Percentiles rank a stretch among this genome's conserved stretches.
phyloP scores from a whole-genome alignment of 495 filamentous ascomycete species.

The Neurospora sp. region DNA sequence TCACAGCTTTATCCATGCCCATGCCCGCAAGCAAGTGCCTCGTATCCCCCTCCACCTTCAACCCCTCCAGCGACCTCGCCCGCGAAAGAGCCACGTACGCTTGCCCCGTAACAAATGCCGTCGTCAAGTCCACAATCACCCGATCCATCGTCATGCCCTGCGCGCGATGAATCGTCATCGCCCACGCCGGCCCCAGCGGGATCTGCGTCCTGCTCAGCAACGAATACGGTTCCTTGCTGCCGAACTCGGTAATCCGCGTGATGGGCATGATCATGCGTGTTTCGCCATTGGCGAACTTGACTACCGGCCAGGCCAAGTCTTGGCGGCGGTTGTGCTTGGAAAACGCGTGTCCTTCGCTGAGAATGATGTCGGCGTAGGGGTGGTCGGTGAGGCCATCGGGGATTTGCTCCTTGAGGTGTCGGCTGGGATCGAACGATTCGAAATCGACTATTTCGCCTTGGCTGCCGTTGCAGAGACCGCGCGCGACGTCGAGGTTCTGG shows the following conservation, averaged over 20 bases:
- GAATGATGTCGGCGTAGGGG: no score
- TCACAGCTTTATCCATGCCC: constrained; percentile 11
- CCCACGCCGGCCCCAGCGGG: constrained; percentile 87
- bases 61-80: constrained; percentile 68
- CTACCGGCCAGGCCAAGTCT: constrained; percentile 52
- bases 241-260: constrained; percentile 37
- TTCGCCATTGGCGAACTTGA: constrained; percentile 50
- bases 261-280: constrained; percentile 34
- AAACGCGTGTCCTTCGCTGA: no score
- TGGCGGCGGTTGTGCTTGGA: no score
- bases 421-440: not conserved
- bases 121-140: constrained; percentile 78
- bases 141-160: constrained; percentile 89
- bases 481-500: constrained; percentile 66
- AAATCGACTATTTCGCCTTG: no score
- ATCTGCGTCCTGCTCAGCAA: constrained; percentile 70
- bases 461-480: no score
- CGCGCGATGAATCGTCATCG: constrained; percentile 87
- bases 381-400: no score
- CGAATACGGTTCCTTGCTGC: constrained; percentile 37
- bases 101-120: constrained; percentile 84
- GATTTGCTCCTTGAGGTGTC: not conserved
- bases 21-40: constrained; percentile 13
- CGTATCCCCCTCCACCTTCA: constrained; percentile 35
- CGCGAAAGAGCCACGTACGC: constrained; percentile 70